A percentile compares a stretch with the other conserved stretches of the same genome.
These are phyloP conservation scores for Noccaea caerulescens DNA, from an alignment of 345 rosid species.

Conservation along the genomic window DNA sequence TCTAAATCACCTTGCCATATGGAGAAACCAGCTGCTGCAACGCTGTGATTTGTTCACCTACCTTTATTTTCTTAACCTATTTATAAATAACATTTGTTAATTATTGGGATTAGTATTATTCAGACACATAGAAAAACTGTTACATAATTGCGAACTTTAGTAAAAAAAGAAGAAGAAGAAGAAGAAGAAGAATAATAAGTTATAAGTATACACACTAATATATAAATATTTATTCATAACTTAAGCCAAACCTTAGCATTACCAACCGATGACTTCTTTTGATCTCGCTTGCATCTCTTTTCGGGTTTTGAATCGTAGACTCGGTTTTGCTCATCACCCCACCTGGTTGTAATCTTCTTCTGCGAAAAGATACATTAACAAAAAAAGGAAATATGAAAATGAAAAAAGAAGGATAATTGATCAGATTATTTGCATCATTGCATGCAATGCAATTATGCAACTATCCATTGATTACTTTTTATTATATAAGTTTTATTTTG, in stretches of 20 bases:
- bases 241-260: conserved; percentile 53
- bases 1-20: conserved; percentile 69
- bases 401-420: not conserved
- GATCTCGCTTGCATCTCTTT: conserved; percentile 51
- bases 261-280: conserved; percentile 46
- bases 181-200: too few relatives aligned
- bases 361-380: not conserved
- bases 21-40: conserved; percentile 90
- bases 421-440: not conserved
- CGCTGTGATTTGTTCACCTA: conserved; percentile 74
- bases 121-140: not conserved
- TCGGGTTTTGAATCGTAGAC: conserved; percentile 40
- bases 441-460: not conserved
- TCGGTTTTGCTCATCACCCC: conserved; percentile 29
- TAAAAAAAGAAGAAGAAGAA: too few relatives aligned
- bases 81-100: not conserved
- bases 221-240: not conserved
- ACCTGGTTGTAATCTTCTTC: conserved; percentile 51
- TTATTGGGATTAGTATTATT: not conserved
- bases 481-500: not conserved
- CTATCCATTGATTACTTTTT: not conserved
- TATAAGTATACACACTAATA: not conserved
- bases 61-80: conserved; percentile 51
- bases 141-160: too few relatives aligned
- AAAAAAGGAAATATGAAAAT: not conserved